These are phyloP conservation scores for Fusarium sp. DNA, from an alignment of 2,329 filamentous ascomycete species.

Conservation along the genomic window DNA sequence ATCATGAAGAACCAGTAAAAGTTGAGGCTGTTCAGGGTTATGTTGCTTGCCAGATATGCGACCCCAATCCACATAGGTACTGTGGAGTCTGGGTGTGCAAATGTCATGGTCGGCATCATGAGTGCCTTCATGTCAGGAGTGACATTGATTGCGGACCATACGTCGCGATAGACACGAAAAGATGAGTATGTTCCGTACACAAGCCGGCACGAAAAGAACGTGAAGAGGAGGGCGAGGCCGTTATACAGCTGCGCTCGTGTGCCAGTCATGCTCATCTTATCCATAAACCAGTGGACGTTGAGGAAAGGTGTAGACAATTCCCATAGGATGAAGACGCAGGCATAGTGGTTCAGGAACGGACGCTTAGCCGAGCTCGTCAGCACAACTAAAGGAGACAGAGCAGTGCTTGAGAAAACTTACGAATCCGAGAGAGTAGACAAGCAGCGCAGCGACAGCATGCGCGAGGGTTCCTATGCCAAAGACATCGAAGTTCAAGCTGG, in stretches of 20 bases:
- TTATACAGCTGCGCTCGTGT: constrained; percentile 81
- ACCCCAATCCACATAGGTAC: constrained; percentile 78
- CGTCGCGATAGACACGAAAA: constrained; percentile 76
- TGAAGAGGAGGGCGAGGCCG: constrained; percentile 77
- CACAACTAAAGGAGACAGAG: neutral
- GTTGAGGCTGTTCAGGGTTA: constrained; percentile 81
- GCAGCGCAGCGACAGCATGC: constrained; percentile 79
- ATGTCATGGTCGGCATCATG: constrained; percentile 54
- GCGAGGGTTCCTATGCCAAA: constrained; percentile 84
- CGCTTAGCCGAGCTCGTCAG: constrained; percentile 63
- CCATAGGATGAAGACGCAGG: constrained; percentile 84
- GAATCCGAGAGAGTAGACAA: constrained; percentile 83
- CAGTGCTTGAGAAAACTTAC: constrained; percentile 65
- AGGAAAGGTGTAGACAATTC: constrained; percentile 88
- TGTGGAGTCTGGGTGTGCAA: constrained; percentile 61
- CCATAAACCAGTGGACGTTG: constrained; percentile 93
- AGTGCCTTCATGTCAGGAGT: constrained; percentile 53
- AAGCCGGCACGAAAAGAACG: constrained; percentile 82
- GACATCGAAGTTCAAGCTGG: constrained; percentile 74
- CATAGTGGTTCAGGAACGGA: constrained; percentile 88
- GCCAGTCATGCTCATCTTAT: constrained; percentile 86
- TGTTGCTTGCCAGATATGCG: constrained; percentile 77
- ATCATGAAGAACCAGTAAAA: constrained; percentile 91
- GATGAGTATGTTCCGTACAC: constrained; percentile 83
- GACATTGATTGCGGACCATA: constrained; percentile 67